Conservation (phyloP, 306 rosid species). For the Inga leiocalycina region DNA sequence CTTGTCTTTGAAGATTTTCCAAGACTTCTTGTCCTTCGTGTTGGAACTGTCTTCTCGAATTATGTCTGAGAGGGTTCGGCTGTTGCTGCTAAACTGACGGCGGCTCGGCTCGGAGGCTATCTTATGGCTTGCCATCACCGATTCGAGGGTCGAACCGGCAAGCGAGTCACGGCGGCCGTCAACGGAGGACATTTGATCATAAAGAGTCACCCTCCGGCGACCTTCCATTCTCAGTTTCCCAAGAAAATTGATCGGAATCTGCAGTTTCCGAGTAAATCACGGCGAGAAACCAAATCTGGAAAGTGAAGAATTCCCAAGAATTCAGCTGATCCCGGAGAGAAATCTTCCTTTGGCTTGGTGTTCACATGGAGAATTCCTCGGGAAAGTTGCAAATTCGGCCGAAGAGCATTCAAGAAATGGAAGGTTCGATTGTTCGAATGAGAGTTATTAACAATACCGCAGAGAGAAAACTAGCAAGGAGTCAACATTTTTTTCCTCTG, state of each 20-base stretch:
- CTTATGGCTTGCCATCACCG: slow-evolving; percentile 42
- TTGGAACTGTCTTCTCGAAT: slow-evolving; percentile 51
- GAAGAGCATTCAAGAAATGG: slow-evolving; percentile 6
- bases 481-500: slow-evolving; percentile 33
- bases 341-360: background rate
- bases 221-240: slow-evolving; percentile 43
- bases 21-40: slow-evolving; percentile 58
- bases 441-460: background rate
- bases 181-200: slow-evolving; percentile 75
- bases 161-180: slow-evolving; percentile 47
- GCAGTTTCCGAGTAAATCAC: background rate
- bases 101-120: slow-evolving; percentile 20
- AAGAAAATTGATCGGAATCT: background rate
- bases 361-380: slow-evolving; percentile 15
- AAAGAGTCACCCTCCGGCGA: slow-evolving; percentile 63
- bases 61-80: slow-evolving; percentile 67
- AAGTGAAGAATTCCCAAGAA: background rate
- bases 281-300: background rate
- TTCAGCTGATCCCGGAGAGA: background rate
- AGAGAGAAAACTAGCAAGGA: slow-evolving; percentile 5
- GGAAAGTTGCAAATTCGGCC: background rate
- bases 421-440: background rate
- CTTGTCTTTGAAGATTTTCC: slow-evolving; percentile 78
- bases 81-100: slow-evolving; percentile 10
- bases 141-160: slow-evolving; percentile 69